Percentiles rank a stretch among this genome's conserved stretches.
Evolutionary conservation across 179 eudicot species (phyloP).

Genomic region (Amaranthus tricolor): DNA sequence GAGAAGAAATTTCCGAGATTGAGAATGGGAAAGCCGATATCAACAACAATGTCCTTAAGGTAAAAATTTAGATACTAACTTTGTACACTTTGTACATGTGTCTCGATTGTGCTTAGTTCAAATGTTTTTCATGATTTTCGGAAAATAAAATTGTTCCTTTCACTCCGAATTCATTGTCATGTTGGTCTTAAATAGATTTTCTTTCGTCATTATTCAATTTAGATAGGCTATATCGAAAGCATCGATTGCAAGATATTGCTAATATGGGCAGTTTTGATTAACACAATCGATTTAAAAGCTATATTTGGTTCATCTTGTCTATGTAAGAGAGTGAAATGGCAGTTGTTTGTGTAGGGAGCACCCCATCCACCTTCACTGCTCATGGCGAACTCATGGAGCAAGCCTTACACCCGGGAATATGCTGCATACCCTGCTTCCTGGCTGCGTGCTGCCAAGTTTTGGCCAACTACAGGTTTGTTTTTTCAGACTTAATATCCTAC

Average conservation of each 20-base stretch:
- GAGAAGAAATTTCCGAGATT: constrained; percentile 85
- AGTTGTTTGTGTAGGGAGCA: constrained; percentile 62
- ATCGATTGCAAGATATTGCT: not conserved
- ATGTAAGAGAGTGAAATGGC: not conserved
- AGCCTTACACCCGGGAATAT: constrained; percentile 87
- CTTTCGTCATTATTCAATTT: too few species aligned
- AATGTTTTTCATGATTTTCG: not conserved
- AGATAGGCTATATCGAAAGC: too few species aligned
- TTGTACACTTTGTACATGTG: not conserved
- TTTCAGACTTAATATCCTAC: not conserved
- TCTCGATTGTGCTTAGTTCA: not conserved
- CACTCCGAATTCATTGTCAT: too few species aligned
- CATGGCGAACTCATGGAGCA: constrained; percentile 89
- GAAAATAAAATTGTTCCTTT: not conserved
- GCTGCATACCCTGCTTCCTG: constrained; percentile 95
- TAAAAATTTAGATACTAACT: constrained; percentile 19
- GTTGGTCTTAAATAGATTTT: too few species aligned
- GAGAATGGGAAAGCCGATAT: constrained; percentile 88
- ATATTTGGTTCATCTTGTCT: not conserved
- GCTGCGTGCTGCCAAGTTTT: constrained; percentile 85
- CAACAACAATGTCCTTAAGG: constrained; percentile 93
- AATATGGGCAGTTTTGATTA: not conserved
- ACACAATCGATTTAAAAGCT: not conserved
- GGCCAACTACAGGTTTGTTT: constrained; percentile 84
- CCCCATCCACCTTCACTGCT: constrained; percentile 94